Base-by-base conservation (phyloP, 371 early-diverging fungal genomes). In the Lichtheimia ramosa region DNA sequence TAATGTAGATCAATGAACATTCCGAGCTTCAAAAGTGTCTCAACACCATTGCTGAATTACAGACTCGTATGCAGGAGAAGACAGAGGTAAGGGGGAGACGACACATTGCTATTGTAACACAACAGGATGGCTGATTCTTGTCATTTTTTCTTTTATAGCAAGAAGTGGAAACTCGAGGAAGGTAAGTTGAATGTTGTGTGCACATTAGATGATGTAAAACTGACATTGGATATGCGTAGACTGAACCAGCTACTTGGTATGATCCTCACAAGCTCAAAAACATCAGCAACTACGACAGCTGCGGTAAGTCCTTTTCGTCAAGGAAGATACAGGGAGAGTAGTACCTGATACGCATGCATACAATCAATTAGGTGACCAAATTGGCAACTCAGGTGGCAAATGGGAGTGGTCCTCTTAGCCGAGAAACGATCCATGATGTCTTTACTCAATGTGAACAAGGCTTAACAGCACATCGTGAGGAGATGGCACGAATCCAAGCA, bases 11-110 rank as follows among this genome's bases (percentile, higher is more conserved):
- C 8, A 65, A 85, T 48, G 92, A 92, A 59, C 89, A 93, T 59
- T 92, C 94, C 51, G 89, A 92, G 4, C 71, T 95, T 25, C 90
- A 92, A 70, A 89, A 92, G 63, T 95, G 91, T 64, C 74, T 83
- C 23, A 59, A 77, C 6, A 91, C 91, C 69, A 95, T 95, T 63
- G 85, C 79, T 14, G 90, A 93, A 46, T 75, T 95, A 20, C 86
- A 92, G 67, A 80, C 83, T 5, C 83, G 91, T 66, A 78, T 97
- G 58, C 82, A 84, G 59, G 71, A 85, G 28, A 90, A 86, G 13
- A 69, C 61, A 8, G 80, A 79, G 55, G 74, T 71, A 75, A 62
- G 59, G 18, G 24, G 34, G 6, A 34, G 34, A 34, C 10, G 34
- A 34, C 10, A 10, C 8, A 34, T 34, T 34, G 34, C 34, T 34